Conservation (phyloP, 768 basidiomycete genomes). For the Suillus fuscotomentosus region DNA sequence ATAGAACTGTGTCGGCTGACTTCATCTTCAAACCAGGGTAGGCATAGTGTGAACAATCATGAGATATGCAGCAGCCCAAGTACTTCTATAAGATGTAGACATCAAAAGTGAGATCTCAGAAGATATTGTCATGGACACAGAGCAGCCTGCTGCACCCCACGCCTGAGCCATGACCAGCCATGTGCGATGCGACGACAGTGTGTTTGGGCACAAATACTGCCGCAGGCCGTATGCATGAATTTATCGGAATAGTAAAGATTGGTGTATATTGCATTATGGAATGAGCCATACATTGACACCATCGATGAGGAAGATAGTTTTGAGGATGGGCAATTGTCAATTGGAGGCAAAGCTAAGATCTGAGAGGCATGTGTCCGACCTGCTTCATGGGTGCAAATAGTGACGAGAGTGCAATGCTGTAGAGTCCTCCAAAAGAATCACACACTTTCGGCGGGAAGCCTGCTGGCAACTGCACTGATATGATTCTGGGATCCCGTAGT, state of each 20-base stretch:
- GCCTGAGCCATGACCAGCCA: too few relatives aligned
- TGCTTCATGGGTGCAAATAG: neutral
- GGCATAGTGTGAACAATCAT: too few relatives aligned
- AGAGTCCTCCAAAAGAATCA: neutral
- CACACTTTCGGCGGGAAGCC: neutral
- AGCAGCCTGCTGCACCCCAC: too few relatives aligned
- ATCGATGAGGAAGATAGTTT: neutral
- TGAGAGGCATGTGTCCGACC: neutral
- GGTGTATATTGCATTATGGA: neutral
- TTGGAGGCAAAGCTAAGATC: neutral
- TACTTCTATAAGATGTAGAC: too few relatives aligned
- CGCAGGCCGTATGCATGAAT: neutral
- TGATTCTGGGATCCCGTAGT: neutral
- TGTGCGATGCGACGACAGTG: too few relatives aligned
- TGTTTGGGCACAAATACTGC: too few relatives aligned
- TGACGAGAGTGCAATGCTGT: neutral
- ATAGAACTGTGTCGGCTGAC: too few relatives aligned
- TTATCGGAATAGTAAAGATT: neutral
- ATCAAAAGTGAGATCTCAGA: too few relatives aligned
- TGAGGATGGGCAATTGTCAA: neutral
- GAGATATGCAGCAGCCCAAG: too few relatives aligned
- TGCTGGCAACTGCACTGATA: neutral
- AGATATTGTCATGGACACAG: too few relatives aligned
- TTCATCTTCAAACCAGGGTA: too few relatives aligned
- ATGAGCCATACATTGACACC: neutral